phyloP scores from a whole-genome alignment of 2,329 filamentous ascomycete genomes.

The Aspergillus latus region DNA sequence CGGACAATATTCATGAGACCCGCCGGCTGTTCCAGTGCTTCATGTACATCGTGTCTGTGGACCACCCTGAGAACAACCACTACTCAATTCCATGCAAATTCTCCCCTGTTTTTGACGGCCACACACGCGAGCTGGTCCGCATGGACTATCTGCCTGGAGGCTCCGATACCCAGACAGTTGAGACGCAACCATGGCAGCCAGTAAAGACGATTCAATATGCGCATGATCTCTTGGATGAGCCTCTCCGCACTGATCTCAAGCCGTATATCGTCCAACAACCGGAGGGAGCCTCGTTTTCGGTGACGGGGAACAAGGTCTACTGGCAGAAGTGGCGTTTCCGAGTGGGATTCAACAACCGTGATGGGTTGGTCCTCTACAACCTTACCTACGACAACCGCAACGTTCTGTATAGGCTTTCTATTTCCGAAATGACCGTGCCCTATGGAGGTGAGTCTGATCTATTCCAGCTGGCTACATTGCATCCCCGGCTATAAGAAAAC shows the following conservation, averaged over 20 bases:
- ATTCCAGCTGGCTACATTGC: neutral
- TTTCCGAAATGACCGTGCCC: conserved; percentile 65
- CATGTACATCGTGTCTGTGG: conserved; percentile 38
- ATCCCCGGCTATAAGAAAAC: too few relatives aligned
- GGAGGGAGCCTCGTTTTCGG: conserved; percentile 62
- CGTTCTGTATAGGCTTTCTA: conserved; percentile 65
- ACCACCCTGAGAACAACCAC: conserved; percentile 40
- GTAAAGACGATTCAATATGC: conserved; percentile 53
- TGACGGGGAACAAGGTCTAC: conserved; percentile 56
- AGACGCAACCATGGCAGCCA: conserved; percentile 58
- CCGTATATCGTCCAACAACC: conserved; percentile 65
- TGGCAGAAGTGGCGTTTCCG: conserved; percentile 69
- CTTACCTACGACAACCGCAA: conserved; percentile 63
- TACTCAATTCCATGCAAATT: conserved; percentile 41
- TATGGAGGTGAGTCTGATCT: conserved; percentile 35
- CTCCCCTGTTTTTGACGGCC: conserved; percentile 54
- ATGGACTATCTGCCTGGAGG: conserved; percentile 71
- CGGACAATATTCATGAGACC: conserved; percentile 38
- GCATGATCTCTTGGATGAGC: conserved; percentile 65
- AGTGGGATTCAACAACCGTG: conserved; percentile 61
- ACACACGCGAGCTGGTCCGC: conserved; percentile 63
- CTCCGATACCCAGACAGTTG: conserved; percentile 58
- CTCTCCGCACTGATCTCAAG: conserved; percentile 61
- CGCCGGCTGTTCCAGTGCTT: conserved; percentile 44
- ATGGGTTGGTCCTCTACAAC: conserved; percentile 68